Conservation (phyloP, 768 basidiomycete species). For the Leccinum pellstonianum region DNA sequence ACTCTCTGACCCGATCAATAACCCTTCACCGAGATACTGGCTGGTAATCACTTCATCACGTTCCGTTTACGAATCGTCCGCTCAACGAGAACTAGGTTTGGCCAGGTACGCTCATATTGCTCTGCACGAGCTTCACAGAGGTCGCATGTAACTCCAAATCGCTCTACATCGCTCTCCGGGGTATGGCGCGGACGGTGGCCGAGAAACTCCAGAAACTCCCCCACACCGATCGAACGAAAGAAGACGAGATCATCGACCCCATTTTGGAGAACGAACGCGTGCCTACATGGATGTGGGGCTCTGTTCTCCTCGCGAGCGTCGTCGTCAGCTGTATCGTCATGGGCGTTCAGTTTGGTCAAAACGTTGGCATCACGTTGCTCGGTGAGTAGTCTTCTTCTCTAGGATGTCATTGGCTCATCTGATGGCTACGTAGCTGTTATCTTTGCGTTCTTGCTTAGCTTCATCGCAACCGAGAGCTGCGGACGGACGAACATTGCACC, state of each 20-base stretch:
- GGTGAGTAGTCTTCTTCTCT: neutral
- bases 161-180: neutral
- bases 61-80: neutral
- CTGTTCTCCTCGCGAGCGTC: neutral
- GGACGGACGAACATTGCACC: neutral
- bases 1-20: neutral
- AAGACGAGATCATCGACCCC: neutral
- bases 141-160: neutral
- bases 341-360: constrained; percentile 1
- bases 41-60: neutral
- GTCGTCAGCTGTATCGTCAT: neutral
- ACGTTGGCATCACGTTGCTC: neutral
- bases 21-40: neutral
- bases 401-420: neutral
- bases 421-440: neutral
- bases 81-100: neutral
- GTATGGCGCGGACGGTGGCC: neutral
- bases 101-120: neutral
- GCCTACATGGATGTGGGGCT: neutral
- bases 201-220: neutral
- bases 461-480: constrained; percentile 1
- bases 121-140: neutral
- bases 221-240: neutral
- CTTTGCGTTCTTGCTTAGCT: neutral
- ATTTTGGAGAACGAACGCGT: neutral